A percentile compares a stretch with the other conserved stretches of the same genome.
Conservation (phyloP, 352 stramenopile species). For the Phytophthora cryptogea region DNA sequence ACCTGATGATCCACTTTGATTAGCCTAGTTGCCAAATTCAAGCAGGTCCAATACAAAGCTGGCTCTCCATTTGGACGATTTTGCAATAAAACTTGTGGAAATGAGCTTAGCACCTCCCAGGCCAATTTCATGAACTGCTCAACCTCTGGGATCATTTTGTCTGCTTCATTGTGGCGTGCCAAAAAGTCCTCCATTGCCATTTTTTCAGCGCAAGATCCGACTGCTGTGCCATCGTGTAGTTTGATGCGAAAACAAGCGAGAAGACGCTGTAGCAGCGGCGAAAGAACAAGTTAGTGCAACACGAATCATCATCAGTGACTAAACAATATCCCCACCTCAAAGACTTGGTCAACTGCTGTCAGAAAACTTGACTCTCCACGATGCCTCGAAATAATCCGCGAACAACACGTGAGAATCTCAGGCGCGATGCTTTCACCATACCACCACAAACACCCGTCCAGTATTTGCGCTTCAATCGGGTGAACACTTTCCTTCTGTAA, state of each 20-base stretch:
- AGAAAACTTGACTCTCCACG: conserved; percentile 35
- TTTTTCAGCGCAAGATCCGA: conserved; percentile 20
- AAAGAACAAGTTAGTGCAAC: conserved; percentile 2
- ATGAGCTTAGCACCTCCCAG: conserved; percentile 45
- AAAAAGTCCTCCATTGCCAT: conserved; percentile 45
- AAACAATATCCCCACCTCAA: conserved; percentile 28
- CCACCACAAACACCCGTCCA: conserved; percentile 49
- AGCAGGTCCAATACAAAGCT: conserved; percentile 43
- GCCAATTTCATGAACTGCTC: conserved; percentile 57
- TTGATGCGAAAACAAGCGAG: conserved; percentile 46
- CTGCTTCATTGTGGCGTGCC: conserved; percentile 35
- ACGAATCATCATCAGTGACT: not conserved
- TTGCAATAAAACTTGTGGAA: conserved; percentile 42
- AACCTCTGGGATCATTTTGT: conserved; percentile 50
- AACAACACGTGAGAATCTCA: conserved; percentile 51
- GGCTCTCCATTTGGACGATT: conserved; percentile 25
- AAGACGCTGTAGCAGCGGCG: conserved; percentile 28
- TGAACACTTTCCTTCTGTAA: conserved; percentile 16
- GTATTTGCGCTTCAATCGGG: conserved; percentile 44
- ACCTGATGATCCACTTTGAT: conserved; percentile 68
- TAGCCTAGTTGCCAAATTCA: conserved; percentile 53
- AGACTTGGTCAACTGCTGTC: conserved; percentile 25
- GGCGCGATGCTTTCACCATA: conserved; percentile 46
- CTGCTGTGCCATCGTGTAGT: conserved; percentile 39
- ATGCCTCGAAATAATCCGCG: conserved; percentile 44